phyloP scores from a whole-genome alignment of 768 basidiomycete species.

The Russula sp. region DNA sequence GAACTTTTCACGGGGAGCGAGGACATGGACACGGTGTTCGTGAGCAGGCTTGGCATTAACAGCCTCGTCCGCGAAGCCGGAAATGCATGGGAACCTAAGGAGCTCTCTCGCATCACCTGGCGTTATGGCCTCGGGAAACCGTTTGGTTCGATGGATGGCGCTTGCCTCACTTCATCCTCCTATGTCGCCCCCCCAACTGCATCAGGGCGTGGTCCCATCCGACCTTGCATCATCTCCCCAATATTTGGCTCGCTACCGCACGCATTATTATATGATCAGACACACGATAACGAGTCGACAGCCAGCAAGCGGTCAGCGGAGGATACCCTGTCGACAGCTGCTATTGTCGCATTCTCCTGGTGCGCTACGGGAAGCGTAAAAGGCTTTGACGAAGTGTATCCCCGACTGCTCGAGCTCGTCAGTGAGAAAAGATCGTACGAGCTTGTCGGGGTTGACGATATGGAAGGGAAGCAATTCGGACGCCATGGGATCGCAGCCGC shows the following conservation, averaged over 20 bases:
- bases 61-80: constrained; percentile 93
- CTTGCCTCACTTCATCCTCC: constrained; percentile 61
- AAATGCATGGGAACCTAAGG: constrained; percentile 85
- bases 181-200: constrained; percentile 73
- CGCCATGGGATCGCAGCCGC: constrained; percentile 34
- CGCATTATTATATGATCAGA: constrained; percentile 90
- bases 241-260: constrained; percentile 86
- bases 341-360: constrained; percentile 85
- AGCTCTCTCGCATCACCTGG: constrained; percentile 83
- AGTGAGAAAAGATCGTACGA: constrained; percentile 78
- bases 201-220: constrained; percentile 72
- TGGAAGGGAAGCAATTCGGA: constrained; percentile 8
- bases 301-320: constrained; percentile 88
- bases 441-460: constrained; percentile 44
- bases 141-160: constrained; percentile 92
- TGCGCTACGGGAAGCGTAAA: constrained; percentile 91
- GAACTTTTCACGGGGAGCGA: constrained; percentile 96
- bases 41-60: constrained; percentile 88
- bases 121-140: constrained; percentile 90
- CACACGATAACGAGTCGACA: constrained; percentile 96
- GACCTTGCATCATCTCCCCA: constrained; percentile 68
- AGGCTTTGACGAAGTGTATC: constrained; percentile 96
- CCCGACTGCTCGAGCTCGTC: constrained; percentile 88
- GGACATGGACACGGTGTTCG: constrained; percentile 88
- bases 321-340: constrained; percentile 91